Conservation (phyloP, 1,139 yeast genomes). For the Hansenula sp. region DNA sequence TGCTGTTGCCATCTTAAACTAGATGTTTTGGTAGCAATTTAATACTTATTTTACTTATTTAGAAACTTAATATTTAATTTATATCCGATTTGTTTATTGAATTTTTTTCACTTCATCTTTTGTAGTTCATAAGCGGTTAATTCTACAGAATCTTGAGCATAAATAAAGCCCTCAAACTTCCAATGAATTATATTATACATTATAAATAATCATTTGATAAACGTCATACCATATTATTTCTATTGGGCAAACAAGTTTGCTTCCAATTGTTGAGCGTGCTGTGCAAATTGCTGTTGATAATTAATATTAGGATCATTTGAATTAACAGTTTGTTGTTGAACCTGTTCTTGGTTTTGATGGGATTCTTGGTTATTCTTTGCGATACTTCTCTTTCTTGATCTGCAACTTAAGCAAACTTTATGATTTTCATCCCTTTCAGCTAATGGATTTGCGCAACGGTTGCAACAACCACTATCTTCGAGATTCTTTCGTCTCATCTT, state of each 20-base stretch:
- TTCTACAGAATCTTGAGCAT: too few species aligned
- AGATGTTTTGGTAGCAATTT: constrained; percentile 1
- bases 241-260: constrained; percentile 17
- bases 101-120: neutral
- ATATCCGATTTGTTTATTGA: neutral
- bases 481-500: constrained; percentile 51
- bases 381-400: constrained; percentile 41
- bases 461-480: constrained; percentile 57
- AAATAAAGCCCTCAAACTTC: too few species aligned
- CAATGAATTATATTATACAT: too few species aligned
- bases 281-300: constrained; percentile 7
- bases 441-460: constrained; percentile 53
- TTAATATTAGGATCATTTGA: neutral
- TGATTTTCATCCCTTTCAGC: constrained; percentile 44
- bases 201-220: too few species aligned
- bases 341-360: neutral
- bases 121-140: neutral
- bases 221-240: too few species aligned
- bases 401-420: constrained; percentile 52
- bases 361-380: constrained; percentile 3
- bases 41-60: too few species aligned
- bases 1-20: constrained; percentile 88
- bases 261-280: constrained; percentile 18
- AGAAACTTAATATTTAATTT: neutral
- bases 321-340: neutral